Evolutionary conservation across 208 protist species (phyloP), one percentile per base, ranked within the genome.

Genomic region (Wallacemonas rigidus): DNA sequence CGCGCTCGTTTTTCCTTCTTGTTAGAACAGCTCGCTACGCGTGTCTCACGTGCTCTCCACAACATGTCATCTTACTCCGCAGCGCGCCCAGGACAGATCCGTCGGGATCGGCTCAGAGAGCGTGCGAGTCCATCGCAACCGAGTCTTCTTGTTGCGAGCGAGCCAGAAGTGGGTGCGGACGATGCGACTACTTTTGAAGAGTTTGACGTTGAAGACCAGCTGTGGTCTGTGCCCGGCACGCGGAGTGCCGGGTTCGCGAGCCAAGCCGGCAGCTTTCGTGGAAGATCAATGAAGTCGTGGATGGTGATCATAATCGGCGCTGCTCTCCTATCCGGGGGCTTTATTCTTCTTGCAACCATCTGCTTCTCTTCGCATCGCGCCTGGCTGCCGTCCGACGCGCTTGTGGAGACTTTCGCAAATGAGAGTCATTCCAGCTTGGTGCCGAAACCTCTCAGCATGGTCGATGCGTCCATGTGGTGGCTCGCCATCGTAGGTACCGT

Each of bases 391-490:
- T 65, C 60, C 7, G 40, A 45, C 3, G 60, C 60, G 17, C 60
- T 65, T 5, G 15, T 65, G 11, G 60, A 65, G 11, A 11, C 14
- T 36, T 3, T 48, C 14, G 14, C 17, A 4, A 36, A 51, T 12
- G 43, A 45, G 41, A 51, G 4, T 41, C 2, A 12, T 11, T 44
- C 60, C 5, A 14, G 6, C 11, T 41, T 65, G 6, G 36, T n/a
- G 3, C 60, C 60, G 7, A 14, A 51, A 12, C 41, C 26, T n/a
- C 9, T 65, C 7, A 38, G 41, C 7, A 65, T 41, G 3, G 26
- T 65, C 36, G 43, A 65, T 15, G 8, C 11, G 41, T 38, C 60
- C 8, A 45, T 65, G 60, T 65, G 60, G 60, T 65, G 60, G 60
- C 40, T 65, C 5, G 60, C 15, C 9, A 14, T 65, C 41, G 38